Base-by-base conservation (phyloP, 257 asterid genomes). In the Penstemon eatonii region DNA sequence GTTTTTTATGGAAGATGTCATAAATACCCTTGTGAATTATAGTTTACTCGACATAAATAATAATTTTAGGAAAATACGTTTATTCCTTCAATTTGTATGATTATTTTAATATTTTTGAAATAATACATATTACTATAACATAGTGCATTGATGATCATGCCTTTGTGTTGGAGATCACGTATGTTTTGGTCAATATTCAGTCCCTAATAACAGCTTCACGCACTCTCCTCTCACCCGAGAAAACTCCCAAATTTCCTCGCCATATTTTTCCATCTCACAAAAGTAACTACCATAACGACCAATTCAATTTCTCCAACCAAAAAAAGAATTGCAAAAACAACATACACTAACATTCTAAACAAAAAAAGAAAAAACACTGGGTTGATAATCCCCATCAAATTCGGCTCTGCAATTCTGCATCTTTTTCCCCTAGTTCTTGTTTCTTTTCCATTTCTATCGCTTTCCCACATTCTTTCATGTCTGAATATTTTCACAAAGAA, bases 241-340 rank as follows among this genome's bases (percentile, higher is more conserved):
- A 68, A 44, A 56, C 2, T 36, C 38, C 71, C 71, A 54, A 38
- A 5, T 33, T 68, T 63, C 51, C 15, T 56, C 43, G 8, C 61
- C 60, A 65, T 49, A 15, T 53, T 4, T 59, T 18, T 66, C 56
- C 70, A 56, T 71, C 71, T 76, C 76, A 44, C 71, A n/a, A 69
- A 41, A 19, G 67, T 71, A 69, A 63, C 66, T 8, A 73, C 80
- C 77, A 39, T 56, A 71, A 73, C 49, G 78, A 80, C 83, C 83
- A 60, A 54, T 82, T 80, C 86, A 71, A 75, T 63, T 64, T 33
- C 52, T 52, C 12, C 6, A 38, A 59, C 7, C n/a, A 13, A 40
- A 64, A 33, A 42, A 55, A 19, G n/a, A 15, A 52, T 62, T 46
- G 3, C 43, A 15, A 6, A 43, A 42, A 25, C 36, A 44, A 56